Evolutionary conservation across 1,139 yeast species (phyloP), one percentile per base, ranked within the genome.

Genomic region (Protomyces pachydermus): DNA sequence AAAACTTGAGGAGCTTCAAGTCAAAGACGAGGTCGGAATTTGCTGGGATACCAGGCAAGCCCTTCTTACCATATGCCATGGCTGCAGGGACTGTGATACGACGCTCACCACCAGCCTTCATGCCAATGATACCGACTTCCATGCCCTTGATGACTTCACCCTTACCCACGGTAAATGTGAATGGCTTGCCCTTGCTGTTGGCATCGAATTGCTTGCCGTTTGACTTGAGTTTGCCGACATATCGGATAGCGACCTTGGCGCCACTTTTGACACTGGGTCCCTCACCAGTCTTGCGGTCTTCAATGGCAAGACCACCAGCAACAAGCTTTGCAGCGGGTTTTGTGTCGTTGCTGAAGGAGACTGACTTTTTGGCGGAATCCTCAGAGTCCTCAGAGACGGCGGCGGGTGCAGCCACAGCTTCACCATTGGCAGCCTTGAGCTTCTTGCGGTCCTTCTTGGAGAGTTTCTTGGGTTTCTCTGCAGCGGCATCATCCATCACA

Each of bases 41-140:
- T 72, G 96, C 88, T 73, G 98, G 98, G 72, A 93, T 89, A 69
- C 98, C 98, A 72, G 98, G 98, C 70, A 93, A 82, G 32, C 61
- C 84, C 81, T 89, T 88, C 74, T 88, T 87, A 69, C 98, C 98
- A 79, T 93, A 93, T 66, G 97, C 98, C 86, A 89, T 88, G 74
- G 93, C 84, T 66, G 98, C 86, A 71, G 99, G 99, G 71, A 95
- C 89, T 69, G 90, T 82, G 70, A 95, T 91, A 81, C 98, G 87
- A 83, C 99, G 91, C 82, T 95, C 98, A 74, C 98, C 98, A 72
- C 97, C 97, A 75, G 90, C 96, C 68, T 96, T 85, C 98, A 95
- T 91, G 76, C 98, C 98, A 66, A 91, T 90, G 72, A 93, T 95
- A 81, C 98, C 98, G 73, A 91, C 82, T 76, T 93, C 99, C 87